Base-by-base conservation (phyloP, 371 early-diverging fungal genomes). In the Capillidium rhysosporum region DNA sequence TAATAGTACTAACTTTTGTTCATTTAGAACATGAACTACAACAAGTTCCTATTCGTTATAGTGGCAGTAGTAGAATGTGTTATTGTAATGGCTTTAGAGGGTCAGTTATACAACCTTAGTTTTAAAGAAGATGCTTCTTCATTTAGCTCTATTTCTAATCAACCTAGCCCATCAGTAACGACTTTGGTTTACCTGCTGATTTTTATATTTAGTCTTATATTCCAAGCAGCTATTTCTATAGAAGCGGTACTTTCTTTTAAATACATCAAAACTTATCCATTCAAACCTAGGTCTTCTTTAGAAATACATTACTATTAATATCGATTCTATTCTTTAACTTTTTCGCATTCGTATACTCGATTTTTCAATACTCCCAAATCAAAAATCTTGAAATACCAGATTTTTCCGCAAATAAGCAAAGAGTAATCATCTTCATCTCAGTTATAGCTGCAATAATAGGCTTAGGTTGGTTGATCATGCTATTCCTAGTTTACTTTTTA, bases 291-390 rank as follows among this genome's bases (percentile, higher is more conserved):
- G 71, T 84, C 2, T 76, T 73, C 38, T 71, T 76, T 43, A 73
- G 82, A 64, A 91, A 92, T 65, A 89, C 86, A 0, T 85, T 91
- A 55, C 89, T 91, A 63, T 72, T 90, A 31, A 79, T 89, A 57
- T 84, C 80, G 2, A 79, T 86, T 57, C 68, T 89, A 38, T 48
- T 82, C 39, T 85, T 90, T 68, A 83, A 89, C 61, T 46, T 81
- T 26, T 80, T 78, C 63, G 77, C 77, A 44, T 78, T 86, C 59
- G 69, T 71, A 55, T 89, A 89, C 60, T 73, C 83, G 2, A 71
- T 84, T 29, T 87, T 92, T 59, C 81, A 76, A 43, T 62, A 34
- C 53, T 59, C 3, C 56, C 64, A 20, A 23, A 29, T 51, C n/a
- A 16, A 25, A 1, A 60, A 53, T 9, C 14, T 38, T 23, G 20